Evolutionary conservation across 225 moss, liverwort and hornwort species (phyloP).

Genomic region (Climacium dendroides): DNA sequence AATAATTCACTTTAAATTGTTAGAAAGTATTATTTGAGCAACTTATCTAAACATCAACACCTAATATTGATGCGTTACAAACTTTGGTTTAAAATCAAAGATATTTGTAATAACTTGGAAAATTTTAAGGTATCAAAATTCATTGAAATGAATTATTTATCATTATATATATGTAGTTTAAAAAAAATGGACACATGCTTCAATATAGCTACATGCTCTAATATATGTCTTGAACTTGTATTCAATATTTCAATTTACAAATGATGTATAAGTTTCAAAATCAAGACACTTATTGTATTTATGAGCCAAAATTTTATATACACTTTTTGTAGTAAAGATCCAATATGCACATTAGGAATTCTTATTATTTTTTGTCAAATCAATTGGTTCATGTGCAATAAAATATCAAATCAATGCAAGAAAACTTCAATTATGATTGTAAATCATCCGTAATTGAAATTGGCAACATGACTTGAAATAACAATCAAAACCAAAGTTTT

Average conservation of each 20-base stretch:
- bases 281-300: neutral
- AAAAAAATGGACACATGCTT: too few relatives aligned
- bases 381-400: neutral
- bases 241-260: neutral
- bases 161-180: too few relatives aligned
- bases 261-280: neutral
- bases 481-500: neutral
- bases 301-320: too few relatives aligned
- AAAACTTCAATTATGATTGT: neutral
- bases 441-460: neutral
- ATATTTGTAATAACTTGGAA: neutral
- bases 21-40: neutral
- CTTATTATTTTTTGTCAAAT: neutral
- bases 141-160: neutral
- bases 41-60: neutral
- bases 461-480: neutral
- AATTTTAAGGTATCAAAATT: neutral
- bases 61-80: neutral
- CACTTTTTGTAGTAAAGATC: too few relatives aligned
- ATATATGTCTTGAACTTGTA: neutral
- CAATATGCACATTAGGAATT: too few relatives aligned
- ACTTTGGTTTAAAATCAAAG: neutral
- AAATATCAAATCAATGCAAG: neutral
- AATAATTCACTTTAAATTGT: fast-evolving
- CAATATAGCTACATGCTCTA: neutral